Conservation (phyloP, 2,329 filamentous ascomycete genomes). For the Endothia cerciana region DNA sequence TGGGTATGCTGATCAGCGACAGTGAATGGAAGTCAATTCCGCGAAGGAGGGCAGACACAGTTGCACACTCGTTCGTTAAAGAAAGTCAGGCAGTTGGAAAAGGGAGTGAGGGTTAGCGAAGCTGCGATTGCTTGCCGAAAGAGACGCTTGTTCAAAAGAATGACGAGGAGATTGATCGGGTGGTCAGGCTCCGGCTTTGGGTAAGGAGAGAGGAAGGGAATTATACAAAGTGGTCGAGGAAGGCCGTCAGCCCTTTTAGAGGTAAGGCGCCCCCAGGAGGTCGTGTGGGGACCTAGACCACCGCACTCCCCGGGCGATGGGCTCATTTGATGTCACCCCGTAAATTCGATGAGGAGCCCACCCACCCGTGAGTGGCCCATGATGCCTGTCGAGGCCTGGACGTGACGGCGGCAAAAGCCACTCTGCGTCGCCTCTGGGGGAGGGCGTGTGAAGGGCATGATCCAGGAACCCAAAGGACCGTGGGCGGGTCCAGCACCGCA, state of each 20-base stretch:
- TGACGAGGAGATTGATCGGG: conserved; percentile 28
- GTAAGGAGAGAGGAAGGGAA: conserved; percentile 26
- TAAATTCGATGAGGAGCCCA: conserved; percentile 28
- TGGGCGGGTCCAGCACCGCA: conserved; percentile 20
- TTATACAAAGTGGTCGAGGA: conserved; percentile 24
- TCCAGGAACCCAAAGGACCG: conserved; percentile 2
- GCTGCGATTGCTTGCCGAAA: conserved; percentile 27
- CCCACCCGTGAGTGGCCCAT: conserved; percentile 24
- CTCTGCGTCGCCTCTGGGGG: not conserved
- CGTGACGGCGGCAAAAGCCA: not conserved
- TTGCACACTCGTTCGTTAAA: conserved; percentile 35
- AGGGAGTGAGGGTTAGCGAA: conserved; percentile 26
- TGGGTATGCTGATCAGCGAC: conserved; percentile 29
- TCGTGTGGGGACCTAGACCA: conserved; percentile 20
- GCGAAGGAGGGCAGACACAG: conserved; percentile 37
- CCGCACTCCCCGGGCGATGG: conserved; percentile 18
- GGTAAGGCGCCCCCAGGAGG: conserved; percentile 25
- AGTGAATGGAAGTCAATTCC: conserved; percentile 40
- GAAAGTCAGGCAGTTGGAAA: conserved; percentile 36
- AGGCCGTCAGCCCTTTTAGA: conserved; percentile 28
- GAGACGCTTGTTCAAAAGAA: conserved; percentile 30
- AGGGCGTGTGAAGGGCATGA: not conserved
- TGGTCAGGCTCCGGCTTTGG: conserved; percentile 27
- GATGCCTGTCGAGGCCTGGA: conserved; percentile 18
- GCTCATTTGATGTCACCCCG: conserved; percentile 26